A percentile compares a stretch with the other conserved stretches of the same genome.
Conservation (phyloP, 768 basidiomycete genomes). For the Leccinum arenicola region DNA sequence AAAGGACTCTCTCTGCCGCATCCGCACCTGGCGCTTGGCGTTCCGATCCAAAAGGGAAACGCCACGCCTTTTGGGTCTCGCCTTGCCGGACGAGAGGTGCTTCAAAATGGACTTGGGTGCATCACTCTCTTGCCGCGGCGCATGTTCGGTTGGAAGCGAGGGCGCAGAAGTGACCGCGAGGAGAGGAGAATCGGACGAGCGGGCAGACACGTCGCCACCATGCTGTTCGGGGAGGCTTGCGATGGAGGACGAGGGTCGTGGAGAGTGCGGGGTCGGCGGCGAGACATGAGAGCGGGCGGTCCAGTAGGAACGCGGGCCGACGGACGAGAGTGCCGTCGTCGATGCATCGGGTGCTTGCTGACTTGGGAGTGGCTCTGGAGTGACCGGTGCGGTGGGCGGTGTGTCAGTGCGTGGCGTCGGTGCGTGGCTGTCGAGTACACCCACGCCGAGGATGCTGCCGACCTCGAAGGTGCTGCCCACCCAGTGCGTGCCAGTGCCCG, state of each 20-base stretch:
- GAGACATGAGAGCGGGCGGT: conserved; percentile 20
- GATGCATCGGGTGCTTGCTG: conserved; percentile 14
- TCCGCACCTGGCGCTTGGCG: conserved; percentile 8
- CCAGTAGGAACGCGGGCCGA: conserved; percentile 21
- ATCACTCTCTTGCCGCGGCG: conserved; percentile 5
- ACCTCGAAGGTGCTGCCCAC: conserved; percentile 76
- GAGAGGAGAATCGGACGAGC: conserved; percentile 27
- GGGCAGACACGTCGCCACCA: conserved; percentile 10
- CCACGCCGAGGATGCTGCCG: conserved; percentile 71
- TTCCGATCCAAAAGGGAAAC: conserved; percentile 14
- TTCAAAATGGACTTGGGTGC: conserved; percentile 28
- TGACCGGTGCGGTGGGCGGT: neutral
- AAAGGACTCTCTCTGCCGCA: conserved; percentile 20
- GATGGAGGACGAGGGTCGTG: conserved; percentile 13
- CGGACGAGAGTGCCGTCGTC: conserved; percentile 21
- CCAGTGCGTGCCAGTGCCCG: conserved; percentile 42
- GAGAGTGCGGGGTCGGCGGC: conserved; percentile 10
- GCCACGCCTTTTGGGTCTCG: conserved; percentile 8
- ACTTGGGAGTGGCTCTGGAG: neutral
- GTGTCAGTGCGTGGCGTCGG: neutral
- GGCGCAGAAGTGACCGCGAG: conserved; percentile 13
- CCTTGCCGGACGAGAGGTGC: conserved; percentile 7
- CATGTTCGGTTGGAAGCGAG: conserved; percentile 6
- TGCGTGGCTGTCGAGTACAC: conserved; percentile 41
- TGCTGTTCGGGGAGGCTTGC: conserved; percentile 13